phyloP scores from a whole-genome alignment of 257 asterid species.

The Przewalskia tangutica region DNA sequence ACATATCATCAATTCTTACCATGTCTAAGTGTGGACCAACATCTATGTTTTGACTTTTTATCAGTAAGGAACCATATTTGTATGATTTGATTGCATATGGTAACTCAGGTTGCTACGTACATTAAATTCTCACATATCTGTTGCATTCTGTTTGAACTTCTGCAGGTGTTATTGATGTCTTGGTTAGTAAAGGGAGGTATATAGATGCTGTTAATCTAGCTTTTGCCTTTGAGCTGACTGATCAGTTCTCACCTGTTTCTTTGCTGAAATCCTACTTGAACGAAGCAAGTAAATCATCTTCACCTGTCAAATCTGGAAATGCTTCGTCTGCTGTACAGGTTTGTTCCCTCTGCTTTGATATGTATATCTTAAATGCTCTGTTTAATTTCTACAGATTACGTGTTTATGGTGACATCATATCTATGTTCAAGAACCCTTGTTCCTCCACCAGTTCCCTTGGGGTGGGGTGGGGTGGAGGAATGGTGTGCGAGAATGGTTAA shows the following conservation, averaged over 20 bases:
- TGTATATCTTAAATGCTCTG: too few species aligned
- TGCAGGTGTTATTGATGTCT: slow-evolving; percentile 78
- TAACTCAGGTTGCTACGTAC: not conserved
- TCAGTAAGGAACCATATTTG: not conserved
- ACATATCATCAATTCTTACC: not conserved
- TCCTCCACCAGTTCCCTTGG: too few species aligned
- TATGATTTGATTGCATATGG: not conserved
- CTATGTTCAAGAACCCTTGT: not conserved
- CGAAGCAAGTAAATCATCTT: slow-evolving; percentile 55
- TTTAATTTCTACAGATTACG: not conserved
- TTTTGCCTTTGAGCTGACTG: slow-evolving; percentile 75
- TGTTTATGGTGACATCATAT: not conserved
- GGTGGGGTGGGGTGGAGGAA: too few species aligned
- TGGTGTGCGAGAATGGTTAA: too few species aligned
- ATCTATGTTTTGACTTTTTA: not conserved
- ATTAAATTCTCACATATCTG: not conserved
- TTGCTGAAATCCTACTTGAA: slow-evolving; percentile 68
- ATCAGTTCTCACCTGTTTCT: slow-evolving; percentile 59
- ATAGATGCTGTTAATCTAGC: slow-evolving; percentile 95
- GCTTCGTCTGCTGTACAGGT: slow-evolving; percentile 65
- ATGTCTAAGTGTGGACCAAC: not conserved
- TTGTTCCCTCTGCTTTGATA: slow-evolving; percentile 5
- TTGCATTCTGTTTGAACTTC: slow-evolving; percentile 4
- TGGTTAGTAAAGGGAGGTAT: slow-evolving; percentile 78
- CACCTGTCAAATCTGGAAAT: slow-evolving; percentile 58